These are phyloP conservation scores for Aspergillus persii DNA, from an alignment of 2,329 filamentous ascomycete species.

Conservation along the genomic window DNA sequence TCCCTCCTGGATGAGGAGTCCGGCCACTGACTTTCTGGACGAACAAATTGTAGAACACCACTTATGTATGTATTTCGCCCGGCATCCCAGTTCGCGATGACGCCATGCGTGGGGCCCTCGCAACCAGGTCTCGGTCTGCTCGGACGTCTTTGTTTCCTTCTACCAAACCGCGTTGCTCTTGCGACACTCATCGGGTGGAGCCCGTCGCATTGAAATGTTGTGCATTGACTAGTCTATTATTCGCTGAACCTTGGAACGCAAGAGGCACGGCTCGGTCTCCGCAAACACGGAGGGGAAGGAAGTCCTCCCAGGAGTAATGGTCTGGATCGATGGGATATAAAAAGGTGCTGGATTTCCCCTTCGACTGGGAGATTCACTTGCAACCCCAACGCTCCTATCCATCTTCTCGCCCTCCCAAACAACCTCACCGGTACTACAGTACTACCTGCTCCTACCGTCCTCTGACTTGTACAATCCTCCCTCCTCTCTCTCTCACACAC, in stretches of 20 bases:
- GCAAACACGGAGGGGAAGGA: neutral
- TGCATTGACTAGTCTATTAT: neutral
- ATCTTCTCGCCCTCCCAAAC: neutral
- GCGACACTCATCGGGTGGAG: neutral
- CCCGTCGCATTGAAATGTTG: neutral
- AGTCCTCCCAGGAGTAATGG: neutral
- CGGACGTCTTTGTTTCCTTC: neutral
- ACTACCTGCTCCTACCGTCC: neutral
- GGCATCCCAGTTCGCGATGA: neutral
- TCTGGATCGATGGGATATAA: neutral
- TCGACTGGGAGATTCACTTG: neutral
- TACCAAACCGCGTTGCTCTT: neutral
- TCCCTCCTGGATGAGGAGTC: neutral
- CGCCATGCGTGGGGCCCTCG: slow-evolving; percentile 12
- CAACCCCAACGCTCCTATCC: neutral
- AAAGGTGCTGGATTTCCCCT: neutral
- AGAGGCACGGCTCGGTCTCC: neutral
- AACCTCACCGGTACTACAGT: neutral
- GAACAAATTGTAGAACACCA: neutral
- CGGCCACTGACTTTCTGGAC: neutral
- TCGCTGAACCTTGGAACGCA: slow-evolving; percentile 1
- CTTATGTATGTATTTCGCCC: neutral
- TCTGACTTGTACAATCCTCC: slow-evolving; percentile 2
- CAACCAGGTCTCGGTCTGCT: slow-evolving; percentile 8
- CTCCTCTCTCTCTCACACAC: slow-evolving; percentile 7